phyloP scores from a whole-genome alignment of 2,329 filamentous ascomycete genomes.

The Plenodomus lindquistii region DNA sequence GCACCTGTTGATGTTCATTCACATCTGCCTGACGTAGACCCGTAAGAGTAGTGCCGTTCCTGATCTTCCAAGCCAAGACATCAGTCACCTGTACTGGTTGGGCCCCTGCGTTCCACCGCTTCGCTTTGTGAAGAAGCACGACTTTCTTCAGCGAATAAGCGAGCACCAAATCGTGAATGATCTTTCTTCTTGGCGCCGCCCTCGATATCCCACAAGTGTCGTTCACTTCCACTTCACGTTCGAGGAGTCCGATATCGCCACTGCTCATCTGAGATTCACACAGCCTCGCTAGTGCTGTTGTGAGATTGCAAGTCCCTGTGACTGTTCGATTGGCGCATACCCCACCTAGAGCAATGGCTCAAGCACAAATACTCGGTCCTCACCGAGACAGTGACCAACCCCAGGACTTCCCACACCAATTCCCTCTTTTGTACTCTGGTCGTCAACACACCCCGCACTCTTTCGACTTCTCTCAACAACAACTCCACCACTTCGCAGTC shows the following conservation, averaged over 20 bases:
- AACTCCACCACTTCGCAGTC: neutral
- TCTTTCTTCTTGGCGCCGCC: neutral
- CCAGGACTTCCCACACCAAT: conserved; percentile 1
- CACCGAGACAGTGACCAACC: conserved; percentile 4
- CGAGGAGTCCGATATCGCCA: neutral
- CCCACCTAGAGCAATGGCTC: conserved; percentile 15
- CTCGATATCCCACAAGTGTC: conserved; percentile 11
- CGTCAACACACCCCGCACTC: conserved; percentile 3
- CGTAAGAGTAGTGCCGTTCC: conserved; percentile 8
- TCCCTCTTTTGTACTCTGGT: conserved; percentile 5
- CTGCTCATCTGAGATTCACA: conserved; percentile 10
- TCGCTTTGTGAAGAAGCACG: conserved; percentile 26
- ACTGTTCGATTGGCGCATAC: conserved; percentile 7
- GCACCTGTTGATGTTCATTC: conserved; percentile 15
- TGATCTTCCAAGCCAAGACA: conserved; percentile 1
- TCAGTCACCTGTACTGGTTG: conserved; percentile 3
- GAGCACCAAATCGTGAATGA: conserved; percentile 19
- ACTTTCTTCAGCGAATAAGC: conserved; percentile 23
- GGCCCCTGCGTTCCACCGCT: conserved; percentile 21
- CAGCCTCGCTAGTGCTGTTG: conserved; percentile 7
- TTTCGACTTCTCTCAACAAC: neutral
- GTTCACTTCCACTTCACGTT: conserved; percentile 22
- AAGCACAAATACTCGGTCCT: conserved; percentile 11
- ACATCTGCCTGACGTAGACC: conserved; percentile 6
- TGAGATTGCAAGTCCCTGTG: conserved; percentile 6